A percentile compares a stretch with the other conserved stretches of the same genome.
phyloP scores from a whole-genome alignment of 139 green algal species.

The Picochlorum sp. region DNA sequence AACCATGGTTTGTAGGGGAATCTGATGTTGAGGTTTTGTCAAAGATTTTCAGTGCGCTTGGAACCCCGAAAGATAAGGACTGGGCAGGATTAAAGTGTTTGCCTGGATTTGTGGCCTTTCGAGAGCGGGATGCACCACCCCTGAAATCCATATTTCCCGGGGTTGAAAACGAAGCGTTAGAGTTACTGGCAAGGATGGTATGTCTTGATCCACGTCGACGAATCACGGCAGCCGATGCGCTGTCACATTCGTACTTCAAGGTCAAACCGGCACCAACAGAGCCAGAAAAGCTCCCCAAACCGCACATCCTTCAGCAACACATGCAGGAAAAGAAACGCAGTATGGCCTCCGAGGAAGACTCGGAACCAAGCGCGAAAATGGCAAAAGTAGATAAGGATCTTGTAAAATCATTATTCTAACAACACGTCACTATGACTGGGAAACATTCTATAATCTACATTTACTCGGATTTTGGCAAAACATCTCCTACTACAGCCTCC shows the following conservation, averaged over 20 bases:
- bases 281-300: conserved; percentile 39
- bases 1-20: conserved; percentile 68
- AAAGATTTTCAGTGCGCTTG: conserved; percentile 68
- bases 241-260: conserved; percentile 69
- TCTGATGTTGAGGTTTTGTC: conserved; percentile 75
- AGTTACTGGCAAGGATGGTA: conserved; percentile 43
- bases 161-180: conserved; percentile 54
- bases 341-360: neutral
- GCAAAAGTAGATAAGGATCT: conserved; percentile 4
- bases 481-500: conserved; percentile 37
- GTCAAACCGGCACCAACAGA: conserved; percentile 45
- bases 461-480: conserved; percentile 7
- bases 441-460: neutral
- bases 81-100: conserved; percentile 58
- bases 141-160: conserved; percentile 48
- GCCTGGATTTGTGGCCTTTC: conserved; percentile 54
- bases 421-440: neutral
- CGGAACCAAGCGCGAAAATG: neutral
- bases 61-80: conserved; percentile 53
- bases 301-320: neutral
- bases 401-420: conserved; percentile 1
- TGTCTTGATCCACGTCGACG: conserved; percentile 36
- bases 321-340: neutral
- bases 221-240: conserved; percentile 47
- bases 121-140: conserved; percentile 29